Percentiles rank a stretch among this genome's conserved stretches.
These are phyloP conservation scores for Gastrolobium bilobum DNA, from an alignment of 306 rosid species.

Conservation along the genomic window DNA sequence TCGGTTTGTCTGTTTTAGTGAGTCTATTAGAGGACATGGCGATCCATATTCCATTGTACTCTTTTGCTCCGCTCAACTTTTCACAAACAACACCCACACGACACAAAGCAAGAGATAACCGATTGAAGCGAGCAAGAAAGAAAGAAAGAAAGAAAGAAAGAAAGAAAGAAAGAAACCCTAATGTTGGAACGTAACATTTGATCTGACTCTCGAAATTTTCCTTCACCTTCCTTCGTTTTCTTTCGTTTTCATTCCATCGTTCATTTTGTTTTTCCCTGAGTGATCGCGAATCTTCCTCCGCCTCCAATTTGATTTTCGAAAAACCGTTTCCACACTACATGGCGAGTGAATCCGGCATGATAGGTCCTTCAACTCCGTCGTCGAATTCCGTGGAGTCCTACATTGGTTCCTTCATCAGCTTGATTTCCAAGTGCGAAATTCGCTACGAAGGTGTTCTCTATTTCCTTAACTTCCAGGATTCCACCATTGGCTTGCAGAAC, in stretches of 20 bases:
- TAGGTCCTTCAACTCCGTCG: conserved; percentile 30
- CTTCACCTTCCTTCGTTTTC: conserved; percentile 5
- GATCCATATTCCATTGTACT: neutral
- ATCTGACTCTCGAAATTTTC: neutral
- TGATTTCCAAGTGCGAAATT: conserved; percentile 76
- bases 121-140: neutral
- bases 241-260: neutral
- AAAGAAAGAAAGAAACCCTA: conserved; percentile 38
- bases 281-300: conserved; percentile 18
- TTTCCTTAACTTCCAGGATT: conserved; percentile 58
- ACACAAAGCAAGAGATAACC: neutral
- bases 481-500: conserved; percentile 71
- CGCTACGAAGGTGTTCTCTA: conserved; percentile 81
- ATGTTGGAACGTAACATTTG: neutral
- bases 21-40: neutral
- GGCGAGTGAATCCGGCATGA: conserved; percentile 56
- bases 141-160: neutral
- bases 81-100: conserved; percentile 14
- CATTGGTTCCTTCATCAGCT: conserved; percentile 72
- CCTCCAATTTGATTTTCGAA: neutral
- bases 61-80: neutral
- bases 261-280: neutral
- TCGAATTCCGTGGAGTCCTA: conserved; percentile 54
- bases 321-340: conserved; percentile 32
- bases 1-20: neutral